Base-by-base conservation (phyloP, 23 red algal species). In the Gracilaria gracilis region DNA sequence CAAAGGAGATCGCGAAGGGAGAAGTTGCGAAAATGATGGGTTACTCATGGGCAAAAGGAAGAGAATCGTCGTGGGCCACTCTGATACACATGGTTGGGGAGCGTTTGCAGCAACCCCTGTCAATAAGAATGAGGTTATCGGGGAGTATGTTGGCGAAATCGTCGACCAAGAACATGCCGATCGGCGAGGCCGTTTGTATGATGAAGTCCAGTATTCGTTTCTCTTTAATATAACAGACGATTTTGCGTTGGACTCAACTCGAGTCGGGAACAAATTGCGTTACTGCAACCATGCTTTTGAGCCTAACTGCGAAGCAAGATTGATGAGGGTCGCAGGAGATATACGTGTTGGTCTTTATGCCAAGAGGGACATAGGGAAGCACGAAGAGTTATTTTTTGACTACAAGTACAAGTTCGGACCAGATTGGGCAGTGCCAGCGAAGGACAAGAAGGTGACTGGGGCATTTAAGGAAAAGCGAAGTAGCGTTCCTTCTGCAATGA, bases 331-430 rank as follows among this genome's bases (percentile, higher is more conserved):
- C 17, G 87, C 75, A 15, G 96, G 96, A 48, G 96, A 98, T 83
- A 55, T 95, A 20, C 78, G 90, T 16, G 88, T 98, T 37, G 91
- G 92, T 0, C 42, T 98, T 24, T 98, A 86, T 51, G 87, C 96
- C 27, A 91, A 88, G 65, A 80, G 92, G 40, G 71, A 95, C 32
- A 98, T 98, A 85, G 90, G 33, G 57, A 84, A 84, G 48, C 76
- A 91, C n/a, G 92, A 98, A 72, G 96, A 98, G 76, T 58, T 98
- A 31, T 98, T 95, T 55, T 98, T 98, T 67, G 85, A 98, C 80
- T 98, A 98, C 65, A 86, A 87, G 37, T 95, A 90, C 50, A 84
- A 85, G 23, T 67, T 57, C 28, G 92, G 92, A 21, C 87, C 87
- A 71, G 76, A 71, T 79, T 90, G 84, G 84, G 84, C 84, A 4